Evolutionary conservation across 805 yeast genomes (phyloP).

Genomic region (Yamadazyma ubonensis): DNA sequence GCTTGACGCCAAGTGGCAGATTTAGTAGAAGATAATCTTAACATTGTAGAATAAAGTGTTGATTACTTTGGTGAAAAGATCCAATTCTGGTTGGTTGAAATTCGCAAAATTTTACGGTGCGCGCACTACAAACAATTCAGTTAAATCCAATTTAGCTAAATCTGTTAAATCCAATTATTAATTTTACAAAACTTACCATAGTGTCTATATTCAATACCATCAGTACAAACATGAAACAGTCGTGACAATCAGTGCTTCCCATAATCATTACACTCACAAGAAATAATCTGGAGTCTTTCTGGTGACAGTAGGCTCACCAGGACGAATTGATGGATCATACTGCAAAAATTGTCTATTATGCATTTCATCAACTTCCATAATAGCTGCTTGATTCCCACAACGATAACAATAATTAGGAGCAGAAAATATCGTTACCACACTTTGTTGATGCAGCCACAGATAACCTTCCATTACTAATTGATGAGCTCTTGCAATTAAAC

Average conservation of each 20-base stretch:
- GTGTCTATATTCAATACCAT: constrained; percentile 7
- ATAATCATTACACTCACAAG: constrained; percentile 31
- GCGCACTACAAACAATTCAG: too few species aligned
- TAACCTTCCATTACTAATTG: constrained; percentile 98
- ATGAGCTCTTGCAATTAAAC: constrained; percentile 90
- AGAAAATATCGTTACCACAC: constrained; percentile 88
- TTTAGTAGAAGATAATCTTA: constrained; percentile 10
- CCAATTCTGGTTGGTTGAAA: constrained; percentile 32
- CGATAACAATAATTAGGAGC: constrained; percentile 97
- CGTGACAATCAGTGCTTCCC: constrained; percentile 4
- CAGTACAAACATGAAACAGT: constrained; percentile 4
- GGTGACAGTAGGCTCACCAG: constrained; percentile 96
- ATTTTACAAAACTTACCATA: not conserved
- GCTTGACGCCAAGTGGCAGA: constrained; percentile 2
- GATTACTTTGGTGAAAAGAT: constrained; percentile 13
- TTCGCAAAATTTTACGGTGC: constrained; percentile 10
- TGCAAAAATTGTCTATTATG: constrained; percentile 89
- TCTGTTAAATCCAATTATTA: too few species aligned
- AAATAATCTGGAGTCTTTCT: constrained; percentile 97
- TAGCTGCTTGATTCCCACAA: constrained; percentile 97
- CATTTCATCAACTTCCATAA: constrained; percentile 96
- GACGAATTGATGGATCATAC: constrained; percentile 94
- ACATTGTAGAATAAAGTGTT: constrained; percentile 4
- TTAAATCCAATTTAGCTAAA: too few species aligned
- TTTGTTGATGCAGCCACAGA: constrained; percentile 91